A percentile compares a stretch with the other conserved stretches of the same genome.
These are phyloP conservation scores for Agrocybe praecox DNA, from an alignment of 768 basidiomycete genomes.

Conservation along the genomic window DNA sequence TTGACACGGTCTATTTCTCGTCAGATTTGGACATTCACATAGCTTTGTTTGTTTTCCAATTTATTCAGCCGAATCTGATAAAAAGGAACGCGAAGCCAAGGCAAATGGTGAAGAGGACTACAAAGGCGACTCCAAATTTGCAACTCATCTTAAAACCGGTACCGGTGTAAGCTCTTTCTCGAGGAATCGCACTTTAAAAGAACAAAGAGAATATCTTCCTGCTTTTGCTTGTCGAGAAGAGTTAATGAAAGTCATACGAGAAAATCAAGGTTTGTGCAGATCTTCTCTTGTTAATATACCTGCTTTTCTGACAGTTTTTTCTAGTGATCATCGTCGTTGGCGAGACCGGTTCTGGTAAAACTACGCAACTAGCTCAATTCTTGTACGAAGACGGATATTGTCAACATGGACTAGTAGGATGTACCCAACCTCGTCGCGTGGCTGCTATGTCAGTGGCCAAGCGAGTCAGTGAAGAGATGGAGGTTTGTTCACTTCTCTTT, in stretches of 20 bases:
- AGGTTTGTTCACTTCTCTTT: constrained; percentile 50
- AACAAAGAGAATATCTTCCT: constrained; percentile 95
- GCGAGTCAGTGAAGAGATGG: constrained; percentile 99
- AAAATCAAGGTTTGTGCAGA: constrained; percentile 80
- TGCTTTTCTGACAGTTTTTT: constrained; percentile 3
- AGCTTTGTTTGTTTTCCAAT: constrained; percentile 43
- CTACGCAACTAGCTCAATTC: constrained; percentile 94
- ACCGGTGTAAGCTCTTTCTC: constrained; percentile 83
- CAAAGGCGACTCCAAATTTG: constrained; percentile 96
- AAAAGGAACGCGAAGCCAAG: constrained; percentile 50
- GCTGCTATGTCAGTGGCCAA: constrained; percentile 99
- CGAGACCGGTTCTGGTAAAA: constrained; percentile 99
- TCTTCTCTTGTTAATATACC: not conserved
- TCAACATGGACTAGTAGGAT: constrained; percentile 86
- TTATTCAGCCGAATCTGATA: constrained; percentile 55
- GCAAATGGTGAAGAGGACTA: constrained; percentile 70
- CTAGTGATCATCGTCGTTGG: constrained; percentile 93
- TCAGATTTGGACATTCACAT: constrained; percentile 82
- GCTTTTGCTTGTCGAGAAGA: constrained; percentile 98
- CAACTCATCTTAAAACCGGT: constrained; percentile 85
- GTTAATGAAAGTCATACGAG: constrained; percentile 82
- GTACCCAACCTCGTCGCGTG: constrained; percentile 97
- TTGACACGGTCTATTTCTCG: constrained; percentile 17
- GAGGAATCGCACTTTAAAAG: constrained; percentile 79
- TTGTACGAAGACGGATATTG: constrained; percentile 98